Evolutionary conservation across 139 green algal genomes (phyloP), one percentile per base, ranked within the genome.

Genomic region (Micromonas pusilla): DNA sequence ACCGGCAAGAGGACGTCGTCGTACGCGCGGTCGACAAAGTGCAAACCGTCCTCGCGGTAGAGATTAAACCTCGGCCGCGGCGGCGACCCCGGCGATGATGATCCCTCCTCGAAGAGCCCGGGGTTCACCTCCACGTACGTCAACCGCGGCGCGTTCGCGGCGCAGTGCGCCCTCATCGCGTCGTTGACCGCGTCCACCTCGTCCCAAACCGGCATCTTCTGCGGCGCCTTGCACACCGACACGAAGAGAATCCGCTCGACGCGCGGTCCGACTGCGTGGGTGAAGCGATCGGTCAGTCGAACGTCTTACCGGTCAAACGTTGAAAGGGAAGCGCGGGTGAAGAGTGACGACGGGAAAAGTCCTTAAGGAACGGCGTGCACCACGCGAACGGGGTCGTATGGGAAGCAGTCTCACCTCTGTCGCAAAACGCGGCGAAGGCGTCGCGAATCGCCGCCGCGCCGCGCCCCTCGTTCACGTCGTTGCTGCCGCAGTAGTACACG

Each of bases 401-500:
- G n/a, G n/a, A n/a, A n/a, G n/a, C n/a, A n/a, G n/a, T n/a, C n/a
- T n/a, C n/a, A n/a, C n/a, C n/a, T n/a, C n/a, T n/a, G n/a, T n/a
- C 16, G 28, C 19, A 53, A 16, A 52, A 78, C 72, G 31, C 72
- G 20, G 67, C 45, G 23, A 78, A 78, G 52, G 67, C 67, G 53
- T 36, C 52, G 23, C 21, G 9, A 3, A 78, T 34, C 23, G 30
- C 52, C 2, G 21, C 20, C 37, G 72, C 2, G 2, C 19, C 16
- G 20, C 9, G 39, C 6, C 72, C 72, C n/a, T 45, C 36, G 39
- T 31, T 68, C 9, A 78, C 33, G 72, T 78, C 72, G 26, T 78
- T 78, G 39, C 39, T 68, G 45, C 72, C 72, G 72, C 72, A 78
- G 45, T 78, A 78, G 45, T 78, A 78, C 2, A 78, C 72, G 28